Base-by-base conservation (phyloP, 169 alveolate species). In the Plasmodium yoelii region DNA sequence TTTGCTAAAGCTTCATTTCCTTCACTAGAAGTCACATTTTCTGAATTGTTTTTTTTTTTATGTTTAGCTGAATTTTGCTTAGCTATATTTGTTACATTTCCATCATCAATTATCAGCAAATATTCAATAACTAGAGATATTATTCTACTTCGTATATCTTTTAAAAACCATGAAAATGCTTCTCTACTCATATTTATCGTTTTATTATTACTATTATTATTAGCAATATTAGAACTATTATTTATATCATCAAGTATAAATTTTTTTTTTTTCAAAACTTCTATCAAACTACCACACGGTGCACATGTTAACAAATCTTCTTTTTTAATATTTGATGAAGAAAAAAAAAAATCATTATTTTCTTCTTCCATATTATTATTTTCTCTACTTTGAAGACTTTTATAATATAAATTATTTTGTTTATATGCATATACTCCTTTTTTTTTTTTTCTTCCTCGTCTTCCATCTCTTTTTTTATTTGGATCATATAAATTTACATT, bases 81-180 rank as follows among this genome's bases (percentile, higher is more conserved):
- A 12, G 84, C 90, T 24, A 82, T 56, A 18, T 82, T 53, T 13
- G 93, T 93, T 10, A 95, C 87, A 44, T 92, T 42, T 60, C 95
- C 96, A 51, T 93, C 87, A 61, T 94, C 95, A 19, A 89, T 55
- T 28, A 92, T 82, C 49, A 72, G 69, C 24, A 93, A 88, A 73
- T 74, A 92, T 18, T 94, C 97, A 8, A 93, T 93, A 22, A 95
- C 70, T 26, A 95, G 73, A 10, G 97, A 94, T 46, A 70, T 71
- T 51, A 95, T 71, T 92, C 95, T 96, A 49, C 92, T 88, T 46
- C 93, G 63, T 5, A 94, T 87, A 51, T 95, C 97, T 86, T 94
- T 94, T 60, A 95, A 65, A 57, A 95, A 64, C 97, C 97, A 95
- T 13, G 96, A 90, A 59, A 95, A 88, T 1, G 97, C 96, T 70